Evolutionary conservation across 768 basidiomycete genomes (phyloP).

Genomic region (Hygrophoropsis aurantiaca): DNA sequence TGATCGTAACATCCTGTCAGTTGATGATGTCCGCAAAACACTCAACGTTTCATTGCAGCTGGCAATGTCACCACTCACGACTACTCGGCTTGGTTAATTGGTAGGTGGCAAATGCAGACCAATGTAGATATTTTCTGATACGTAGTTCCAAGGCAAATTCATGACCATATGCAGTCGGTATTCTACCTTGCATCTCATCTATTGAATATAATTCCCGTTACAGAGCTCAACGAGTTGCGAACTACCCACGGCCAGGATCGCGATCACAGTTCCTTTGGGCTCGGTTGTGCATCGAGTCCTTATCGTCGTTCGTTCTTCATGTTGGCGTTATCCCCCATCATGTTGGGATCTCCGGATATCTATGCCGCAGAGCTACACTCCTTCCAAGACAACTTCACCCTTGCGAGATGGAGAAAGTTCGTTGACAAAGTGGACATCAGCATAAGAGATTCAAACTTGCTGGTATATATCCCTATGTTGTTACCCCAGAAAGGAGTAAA

Average conservation of each 20-base stretch:
- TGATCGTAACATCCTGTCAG: conserved; percentile 11
- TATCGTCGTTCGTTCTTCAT: conserved; percentile 21
- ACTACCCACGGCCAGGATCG: conserved; percentile 31
- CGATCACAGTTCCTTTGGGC: conserved; percentile 31
- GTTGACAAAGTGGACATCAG: conserved; percentile 29
- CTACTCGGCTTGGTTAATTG: conserved; percentile 25
- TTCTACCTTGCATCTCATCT: neutral
- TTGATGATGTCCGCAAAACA: neutral
- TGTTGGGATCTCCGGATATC: conserved; percentile 25
- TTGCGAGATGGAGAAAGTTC: conserved; percentile 25
- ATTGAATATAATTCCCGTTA: neutral
- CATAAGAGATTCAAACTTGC: conserved; percentile 30
- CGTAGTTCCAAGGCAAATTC: conserved; percentile 19
- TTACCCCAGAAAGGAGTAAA: too few relatives aligned
- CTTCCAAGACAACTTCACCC: conserved; percentile 26
- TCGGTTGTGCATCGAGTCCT: conserved; percentile 5
- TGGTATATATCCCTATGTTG: conserved; percentile 15
- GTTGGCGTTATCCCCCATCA: conserved; percentile 17
- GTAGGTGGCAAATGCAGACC: conserved; percentile 8
- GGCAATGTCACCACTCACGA: conserved; percentile 7
- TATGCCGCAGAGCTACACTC: conserved; percentile 27
- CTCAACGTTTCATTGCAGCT: conserved; percentile 5
- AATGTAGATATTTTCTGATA: too few relatives aligned
- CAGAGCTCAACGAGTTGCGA: conserved; percentile 25
- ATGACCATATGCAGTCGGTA: conserved; percentile 29